Evolutionary conservation across 2,329 filamentous ascomycete genomes (phyloP), one percentile per base, ranked within the genome.

Genomic region (Diaporthe sp.): DNA sequence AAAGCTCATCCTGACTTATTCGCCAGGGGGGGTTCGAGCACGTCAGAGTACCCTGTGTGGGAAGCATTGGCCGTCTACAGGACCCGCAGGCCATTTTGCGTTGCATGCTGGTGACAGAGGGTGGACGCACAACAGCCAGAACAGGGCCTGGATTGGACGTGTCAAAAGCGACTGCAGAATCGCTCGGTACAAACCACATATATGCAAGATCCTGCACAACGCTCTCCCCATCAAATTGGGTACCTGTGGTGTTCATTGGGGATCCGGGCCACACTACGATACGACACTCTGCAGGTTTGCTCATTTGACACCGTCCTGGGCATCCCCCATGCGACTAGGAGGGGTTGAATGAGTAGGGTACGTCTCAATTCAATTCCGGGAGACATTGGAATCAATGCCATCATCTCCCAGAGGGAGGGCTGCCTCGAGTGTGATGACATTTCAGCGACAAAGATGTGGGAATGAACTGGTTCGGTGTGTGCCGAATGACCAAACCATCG

Each of bases 201-300:
- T 53, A 55, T 69, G 34, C 65, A 55, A 55, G 65, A 69, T 69
- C 49, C 8, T 55, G 65, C 65, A 55, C 49, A 22, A 19, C 37
- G 7, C n/a, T 19, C 9, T 28, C 1, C 15, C n/a, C 34, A 55
- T 55, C 65, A 34, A 46, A 68, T 69, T 69, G 49, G 65, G 22
- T 69, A 2, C 15, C 15, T 42, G 22, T 42, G 49, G 7, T 39
- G 19, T 25, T 42, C 34, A 15, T 31, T 42, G 17, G 49, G 49
- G 65, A 22, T 28, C 49, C 25, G 7, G n/a, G 9, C 8, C 65
- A 25, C 34, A 9, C 4, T 28, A 19, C 49, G 17, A 15, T 28
- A 25, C 49, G 3, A 9, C 2, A 17, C 17, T 25, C 65, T 69
- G 49, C 65, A 39, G 9, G 65, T 55, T 69, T 69, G 65, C 65